A percentile compares a stretch with the other conserved stretches of the same genome.
Evolutionary conservation across 2,329 filamentous ascomycete species (phyloP).

Genomic region (Neofusicoccum cordaticola): DNA sequence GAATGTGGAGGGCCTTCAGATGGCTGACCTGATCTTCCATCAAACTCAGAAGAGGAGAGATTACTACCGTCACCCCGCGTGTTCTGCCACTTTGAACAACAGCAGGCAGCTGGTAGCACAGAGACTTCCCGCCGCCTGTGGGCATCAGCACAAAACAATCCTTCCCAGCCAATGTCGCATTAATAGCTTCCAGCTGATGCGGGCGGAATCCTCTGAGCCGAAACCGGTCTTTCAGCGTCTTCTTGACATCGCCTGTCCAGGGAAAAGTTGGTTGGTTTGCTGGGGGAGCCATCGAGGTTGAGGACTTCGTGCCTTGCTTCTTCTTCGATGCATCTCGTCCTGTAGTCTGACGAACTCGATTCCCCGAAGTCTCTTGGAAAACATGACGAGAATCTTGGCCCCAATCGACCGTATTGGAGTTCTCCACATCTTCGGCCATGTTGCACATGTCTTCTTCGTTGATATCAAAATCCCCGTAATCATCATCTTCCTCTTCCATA

Average conservation of each 20-base stretch:
- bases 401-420: constrained; percentile 31
- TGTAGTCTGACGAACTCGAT: constrained; percentile 23
- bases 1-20: constrained; percentile 69
- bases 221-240: constrained; percentile 78
- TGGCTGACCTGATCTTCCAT: constrained; percentile 97
- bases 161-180: constrained; percentile 80
- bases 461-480: constrained; percentile 15
- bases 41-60: constrained; percentile 90
- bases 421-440: constrained; percentile 43
- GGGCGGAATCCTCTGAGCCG: constrained; percentile 81
- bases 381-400: constrained; percentile 25
- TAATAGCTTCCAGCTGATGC: constrained; percentile 94
- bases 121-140: constrained; percentile 91
- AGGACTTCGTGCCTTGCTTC: constrained; percentile 20
- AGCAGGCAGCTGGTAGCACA: constrained; percentile 94
- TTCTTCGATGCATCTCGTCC: neutral
- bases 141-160: constrained; percentile 98
- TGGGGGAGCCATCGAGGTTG: constrained; percentile 20
- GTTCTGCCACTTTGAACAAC: constrained; percentile 79
- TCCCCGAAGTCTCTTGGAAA: constrained; percentile 23
- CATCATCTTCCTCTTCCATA: constrained; percentile 22
- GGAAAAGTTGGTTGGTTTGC: constrained; percentile 49
- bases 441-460: constrained; percentile 35
- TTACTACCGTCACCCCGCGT: constrained; percentile 81
- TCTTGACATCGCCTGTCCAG: constrained; percentile 85